Evolutionary conservation across 176 grass and related monocot genomes (phyloP), one percentile per base, ranked within the genome.

Genomic region (Oryza australiensis): DNA sequence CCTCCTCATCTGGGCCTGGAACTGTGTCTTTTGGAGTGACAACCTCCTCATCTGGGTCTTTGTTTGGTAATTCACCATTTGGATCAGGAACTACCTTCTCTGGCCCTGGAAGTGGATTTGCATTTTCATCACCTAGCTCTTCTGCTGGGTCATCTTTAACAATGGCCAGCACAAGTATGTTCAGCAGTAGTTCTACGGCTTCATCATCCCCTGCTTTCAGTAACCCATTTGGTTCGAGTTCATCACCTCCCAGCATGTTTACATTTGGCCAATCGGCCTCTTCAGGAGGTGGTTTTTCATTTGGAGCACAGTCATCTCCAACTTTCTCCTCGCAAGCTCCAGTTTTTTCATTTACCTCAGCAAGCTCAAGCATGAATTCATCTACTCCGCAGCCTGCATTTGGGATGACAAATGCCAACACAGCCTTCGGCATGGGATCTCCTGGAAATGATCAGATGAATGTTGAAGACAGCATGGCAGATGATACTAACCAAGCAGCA

Each of bases 401-500:
- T 86, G 92, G 86, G 59, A 60, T 16, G 48, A 33, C 66, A 70
- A 94, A 76, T 66, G 24, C 71, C 57, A 86, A 78, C 80, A 70
- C 64, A 3, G 64, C 63, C 28, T 87, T 91, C 3, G 46, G 68
- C 51, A 85, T 81, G 82, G 73, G 63, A 66, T 87, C 92, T 66
- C 42, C 81, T 15, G 84, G 77, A 85, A 91, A 84, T 87, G 89
- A 87, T 87, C 89, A 91, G 89, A 91, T 91, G 92, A 89, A 82
- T 75, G 46, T 87, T 9, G 86, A 94, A 6, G 89, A 91, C 75
- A 91, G 89, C 89, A 91, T 91, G 89, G 80, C 81, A 7, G 89
- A 87, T 75, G 92, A 91, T 77, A 84, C 55, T 13, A 89, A 84
- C 35, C 89, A 72, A 62, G 75, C 83, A 35, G 60, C 78, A 62